phyloP scores from a whole-genome alignment of 176 grass and related monocot genomes.

The Calamus simplicifolius region DNA sequence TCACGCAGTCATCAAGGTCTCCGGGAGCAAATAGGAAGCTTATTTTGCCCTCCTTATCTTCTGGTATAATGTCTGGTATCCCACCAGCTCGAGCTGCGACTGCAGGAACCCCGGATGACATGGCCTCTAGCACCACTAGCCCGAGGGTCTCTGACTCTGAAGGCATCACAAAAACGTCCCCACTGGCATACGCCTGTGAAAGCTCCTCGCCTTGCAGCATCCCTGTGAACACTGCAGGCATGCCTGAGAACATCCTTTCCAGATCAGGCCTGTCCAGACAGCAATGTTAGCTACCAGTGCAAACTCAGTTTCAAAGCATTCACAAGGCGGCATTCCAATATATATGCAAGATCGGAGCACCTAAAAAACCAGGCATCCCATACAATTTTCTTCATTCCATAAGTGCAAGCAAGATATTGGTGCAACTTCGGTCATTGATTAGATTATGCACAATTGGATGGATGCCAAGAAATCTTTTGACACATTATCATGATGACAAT shows the following conservation, averaged over 20 bases:
- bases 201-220: constrained; percentile 95
- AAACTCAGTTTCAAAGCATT: too few relatives aligned
- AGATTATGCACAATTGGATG: too few relatives aligned
- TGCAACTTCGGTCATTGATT: too few relatives aligned
- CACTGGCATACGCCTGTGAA: constrained; percentile 82
- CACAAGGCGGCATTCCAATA: too few relatives aligned
- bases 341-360: too few relatives aligned
- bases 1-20: constrained; percentile 68
- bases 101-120: constrained; percentile 83
- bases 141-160: constrained; percentile 98
- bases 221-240: constrained; percentile 82
- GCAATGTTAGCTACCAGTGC: background rate
- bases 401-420: too few relatives aligned
- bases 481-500: too few relatives aligned
- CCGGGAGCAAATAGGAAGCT: constrained; percentile 77
- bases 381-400: too few relatives aligned
- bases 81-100: constrained; percentile 88
- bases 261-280: constrained; percentile 56
- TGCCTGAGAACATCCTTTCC: constrained; percentile 81
- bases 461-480: too few relatives aligned
- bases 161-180: constrained; percentile 86
- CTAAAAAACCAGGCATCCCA: too few relatives aligned
- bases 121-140: constrained; percentile 92
- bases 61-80: constrained; percentile 80
- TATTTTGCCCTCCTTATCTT: constrained; percentile 73